Evolutionary conservation across 129 eudicot genomes (phyloP).

Genomic region (Centrapalus pauciflorus): DNA sequence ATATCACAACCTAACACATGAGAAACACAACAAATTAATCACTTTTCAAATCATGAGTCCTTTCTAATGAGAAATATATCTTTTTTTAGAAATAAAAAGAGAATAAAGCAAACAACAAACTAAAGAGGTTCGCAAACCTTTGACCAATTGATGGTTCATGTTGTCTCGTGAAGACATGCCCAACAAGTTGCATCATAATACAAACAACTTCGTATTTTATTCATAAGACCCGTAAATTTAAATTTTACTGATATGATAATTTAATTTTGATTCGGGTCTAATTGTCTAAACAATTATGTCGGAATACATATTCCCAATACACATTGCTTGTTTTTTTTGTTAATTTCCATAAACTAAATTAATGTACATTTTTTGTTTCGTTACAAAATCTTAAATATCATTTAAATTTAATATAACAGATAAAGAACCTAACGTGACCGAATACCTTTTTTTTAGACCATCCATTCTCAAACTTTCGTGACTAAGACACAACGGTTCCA

Average conservation of each 20-base stretch:
- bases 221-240: too few relatives aligned
- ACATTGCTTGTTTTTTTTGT: neutral
- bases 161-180: constrained; percentile 25
- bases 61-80: constrained; percentile 7
- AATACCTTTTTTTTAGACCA: neutral
- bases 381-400: neutral
- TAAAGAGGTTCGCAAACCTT: constrained; percentile 17
- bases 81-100: constrained; percentile 1
- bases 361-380: neutral
- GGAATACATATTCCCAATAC: constrained; percentile 12
- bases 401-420: neutral
- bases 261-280: neutral
- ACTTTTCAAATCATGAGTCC: constrained; percentile 20
- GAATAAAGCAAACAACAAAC: constrained; percentile 20
- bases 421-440: neutral
- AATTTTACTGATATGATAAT: too few relatives aligned
- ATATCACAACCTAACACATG: constrained; percentile 23
- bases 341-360: neutral
- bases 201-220: too few relatives aligned
- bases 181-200: constrained; percentile 7
- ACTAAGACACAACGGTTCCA: neutral
- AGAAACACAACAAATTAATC: constrained; percentile 16
- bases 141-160: constrained; percentile 23
- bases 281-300: neutral
- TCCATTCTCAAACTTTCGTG: neutral